Base-by-base conservation (phyloP, 805 yeast genomes). In the Komagataella pseudopastoris region DNA sequence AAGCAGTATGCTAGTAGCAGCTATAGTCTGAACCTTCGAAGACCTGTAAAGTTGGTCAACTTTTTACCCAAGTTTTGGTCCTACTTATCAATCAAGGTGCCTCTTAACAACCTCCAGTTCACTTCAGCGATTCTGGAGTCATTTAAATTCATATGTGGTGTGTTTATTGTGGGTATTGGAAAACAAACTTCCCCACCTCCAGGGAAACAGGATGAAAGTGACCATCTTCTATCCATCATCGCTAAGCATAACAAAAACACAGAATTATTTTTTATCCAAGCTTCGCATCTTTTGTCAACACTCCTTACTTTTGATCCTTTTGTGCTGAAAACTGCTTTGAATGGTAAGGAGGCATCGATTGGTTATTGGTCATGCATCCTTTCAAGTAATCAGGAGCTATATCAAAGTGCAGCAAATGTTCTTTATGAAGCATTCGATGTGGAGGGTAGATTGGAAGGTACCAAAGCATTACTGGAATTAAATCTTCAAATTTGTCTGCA, bases 361-460 rank as follows among this genome's bases (percentile, higher is more conserved):
- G 85, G 90, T 0, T 73, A 85, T 52, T 85, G 95, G 87, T 74
- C 88, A 1, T 80, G 87, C 60, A 67, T 87, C 2, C 78, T 88
- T 51, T 79, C 90, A 0, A 79, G 89, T 0, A 71, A 76, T 49
- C 69, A 69, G 20, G 67, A 66, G 16, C 64, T 83, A 3, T 83
- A 81, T 53, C 88, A 87, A 60, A 74, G 83, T 1, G 84, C 90
- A 1, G 74, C 85, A 5, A 83, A 83, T 55, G 71, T 88, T 18
- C 62, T 89, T 3, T 83, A 85, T 58, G 91, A 86, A 56, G 78
- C 86, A 0, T 85, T 78, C 63, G 95, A 88, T 62, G 86, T 82
- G 12, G 81, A 79, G 51, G 96, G 90, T 16, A 75, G 96, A 59
- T 66, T 78, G 43, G 95, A 86, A 63, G 88, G 89, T 43, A 71